phyloP scores from a whole-genome alignment of 2,329 filamentous ascomycete genomes.

The Emergomyces pasteurianus region DNA sequence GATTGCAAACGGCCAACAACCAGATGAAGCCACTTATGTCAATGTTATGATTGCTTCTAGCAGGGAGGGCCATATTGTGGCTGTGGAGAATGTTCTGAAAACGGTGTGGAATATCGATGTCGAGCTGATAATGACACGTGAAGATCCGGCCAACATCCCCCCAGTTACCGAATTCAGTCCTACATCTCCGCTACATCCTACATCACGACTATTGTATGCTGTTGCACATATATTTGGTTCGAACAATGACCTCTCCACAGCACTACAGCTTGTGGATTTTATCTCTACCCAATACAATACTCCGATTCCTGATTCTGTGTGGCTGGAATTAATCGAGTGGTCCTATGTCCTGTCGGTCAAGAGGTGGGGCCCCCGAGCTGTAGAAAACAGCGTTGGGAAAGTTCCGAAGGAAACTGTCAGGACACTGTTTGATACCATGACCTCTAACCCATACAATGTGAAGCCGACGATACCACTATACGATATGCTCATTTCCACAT shows the following conservation, averaged over 20 bases:
- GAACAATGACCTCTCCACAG: constrained; percentile 50
- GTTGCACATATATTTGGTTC: constrained; percentile 58
- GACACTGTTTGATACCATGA: constrained; percentile 50
- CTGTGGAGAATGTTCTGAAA: constrained; percentile 38
- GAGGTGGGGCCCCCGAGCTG: constrained; percentile 24
- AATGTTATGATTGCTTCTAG: constrained; percentile 41
- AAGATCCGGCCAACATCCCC: constrained; percentile 22
- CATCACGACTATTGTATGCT: constrained; percentile 46
- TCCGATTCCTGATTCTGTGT: constrained; percentile 44
- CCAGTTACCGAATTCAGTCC: constrained; percentile 30
- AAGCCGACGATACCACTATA: constrained; percentile 47
- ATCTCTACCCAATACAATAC: constrained; percentile 50
- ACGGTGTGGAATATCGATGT: constrained; percentile 45
- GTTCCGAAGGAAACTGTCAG: constrained; percentile 37
- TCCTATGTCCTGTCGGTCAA: constrained; percentile 46
- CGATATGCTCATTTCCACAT: constrained; percentile 21
- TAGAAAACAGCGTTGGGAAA: constrained; percentile 16
- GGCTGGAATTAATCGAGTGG: constrained; percentile 58
- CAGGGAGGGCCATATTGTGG: constrained; percentile 40
- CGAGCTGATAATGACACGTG: constrained; percentile 25
- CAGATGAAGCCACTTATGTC: constrained; percentile 42
- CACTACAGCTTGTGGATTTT: constrained; percentile 48
- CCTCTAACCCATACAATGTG: constrained; percentile 43
- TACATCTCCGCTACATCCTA: constrained; percentile 48
- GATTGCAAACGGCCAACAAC: constrained; percentile 30